A percentile compares a stretch with the other conserved stretches of the same genome.
phyloP scores from a whole-genome alignment of 1,139 yeast species.

The Meyerozyma carpophila region DNA sequence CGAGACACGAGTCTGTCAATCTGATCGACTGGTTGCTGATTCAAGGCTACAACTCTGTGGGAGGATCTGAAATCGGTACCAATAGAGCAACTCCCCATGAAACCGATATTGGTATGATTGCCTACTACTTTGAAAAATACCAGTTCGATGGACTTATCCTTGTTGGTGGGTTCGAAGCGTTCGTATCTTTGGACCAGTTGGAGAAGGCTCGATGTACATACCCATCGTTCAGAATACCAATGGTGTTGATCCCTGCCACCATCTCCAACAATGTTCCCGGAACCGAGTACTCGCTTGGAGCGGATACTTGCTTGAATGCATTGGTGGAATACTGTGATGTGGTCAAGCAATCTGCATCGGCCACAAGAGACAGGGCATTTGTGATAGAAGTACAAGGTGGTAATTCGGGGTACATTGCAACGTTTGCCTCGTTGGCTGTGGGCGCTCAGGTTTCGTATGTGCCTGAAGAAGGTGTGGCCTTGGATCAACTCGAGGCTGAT shows the following conservation, averaged over 20 bases:
- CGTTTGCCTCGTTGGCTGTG: slow-evolving; percentile 60
- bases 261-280: slow-evolving; percentile 84
- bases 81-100: slow-evolving; percentile 67
- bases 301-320: slow-evolving; percentile 74
- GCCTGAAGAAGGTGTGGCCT: slow-evolving; percentile 62
- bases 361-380: slow-evolving; percentile 72
- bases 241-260: slow-evolving; percentile 78
- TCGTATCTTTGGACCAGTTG: slow-evolving; percentile 61
- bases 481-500: slow-evolving; percentile 58
- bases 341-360: slow-evolving; percentile 73
- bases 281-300: slow-evolving; percentile 72
- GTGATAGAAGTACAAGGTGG: slow-evolving; percentile 89
- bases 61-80: slow-evolving; percentile 83
- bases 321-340: slow-evolving; percentile 75
- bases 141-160: slow-evolving; percentile 68
- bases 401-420: slow-evolving; percentile 73
- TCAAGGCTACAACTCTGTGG: slow-evolving; percentile 68
- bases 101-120: slow-evolving; percentile 66
- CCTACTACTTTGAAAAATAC: slow-evolving; percentile 70
- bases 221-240: slow-evolving; percentile 73
- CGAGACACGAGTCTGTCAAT: slow-evolving; percentile 67
- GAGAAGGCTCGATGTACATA: slow-evolving; percentile 57
- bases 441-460: slow-evolving; percentile 76
- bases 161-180: slow-evolving; percentile 81
- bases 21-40: slow-evolving; percentile 63